Evolutionary conservation across 495 filamentous ascomycete genomes (phyloP).

Genomic region (Hypoxylon rickii): DNA sequence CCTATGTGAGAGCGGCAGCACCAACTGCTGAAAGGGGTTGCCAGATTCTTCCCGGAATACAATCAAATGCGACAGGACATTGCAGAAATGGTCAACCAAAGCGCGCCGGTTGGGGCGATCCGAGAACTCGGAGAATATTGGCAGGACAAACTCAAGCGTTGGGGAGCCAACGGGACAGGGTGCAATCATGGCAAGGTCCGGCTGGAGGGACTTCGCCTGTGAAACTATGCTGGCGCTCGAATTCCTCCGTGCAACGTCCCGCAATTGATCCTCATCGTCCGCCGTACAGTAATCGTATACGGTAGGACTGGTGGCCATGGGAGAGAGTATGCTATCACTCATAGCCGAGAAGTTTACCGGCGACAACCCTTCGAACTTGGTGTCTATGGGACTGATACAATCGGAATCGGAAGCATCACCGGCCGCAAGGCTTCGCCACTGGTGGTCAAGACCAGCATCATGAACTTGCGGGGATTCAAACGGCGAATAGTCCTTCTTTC

Average conservation of each 20-base stretch:
- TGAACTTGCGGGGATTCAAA: constrained; percentile 7
- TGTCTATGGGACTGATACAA: constrained; percentile 37
- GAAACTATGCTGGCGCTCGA: constrained; percentile 24
- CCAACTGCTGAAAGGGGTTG: constrained; percentile 65
- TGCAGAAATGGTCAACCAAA: constrained; percentile 66
- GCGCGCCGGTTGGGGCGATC: constrained; percentile 57
- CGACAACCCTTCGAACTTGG: constrained; percentile 25
- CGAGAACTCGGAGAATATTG: constrained; percentile 60
- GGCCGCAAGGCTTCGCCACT: constrained; percentile 18
- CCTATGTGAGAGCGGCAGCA: constrained; percentile 59
- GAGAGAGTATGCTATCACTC: constrained; percentile 13
- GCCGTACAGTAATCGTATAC: constrained; percentile 17
- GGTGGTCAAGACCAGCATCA: no score
- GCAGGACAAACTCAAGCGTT: constrained; percentile 54
- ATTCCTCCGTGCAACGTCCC: constrained; percentile 19
- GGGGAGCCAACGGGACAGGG: constrained; percentile 53
- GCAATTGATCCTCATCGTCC: constrained; percentile 10
- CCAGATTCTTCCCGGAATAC: constrained; percentile 66
- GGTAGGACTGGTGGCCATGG: constrained; percentile 9
- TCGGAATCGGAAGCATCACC: constrained; percentile 28
- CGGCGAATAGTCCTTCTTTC: constrained; percentile 44
- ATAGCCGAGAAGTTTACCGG: constrained; percentile 18
- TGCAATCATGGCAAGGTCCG: constrained; percentile 53
- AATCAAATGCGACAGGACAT: constrained; percentile 64
- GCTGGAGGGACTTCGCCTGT: constrained; percentile 37